These are phyloP conservation scores for Dendrocalamus latiflorus DNA, from an alignment of 202 grass and related monocot genomes.

Conservation along the genomic window DNA sequence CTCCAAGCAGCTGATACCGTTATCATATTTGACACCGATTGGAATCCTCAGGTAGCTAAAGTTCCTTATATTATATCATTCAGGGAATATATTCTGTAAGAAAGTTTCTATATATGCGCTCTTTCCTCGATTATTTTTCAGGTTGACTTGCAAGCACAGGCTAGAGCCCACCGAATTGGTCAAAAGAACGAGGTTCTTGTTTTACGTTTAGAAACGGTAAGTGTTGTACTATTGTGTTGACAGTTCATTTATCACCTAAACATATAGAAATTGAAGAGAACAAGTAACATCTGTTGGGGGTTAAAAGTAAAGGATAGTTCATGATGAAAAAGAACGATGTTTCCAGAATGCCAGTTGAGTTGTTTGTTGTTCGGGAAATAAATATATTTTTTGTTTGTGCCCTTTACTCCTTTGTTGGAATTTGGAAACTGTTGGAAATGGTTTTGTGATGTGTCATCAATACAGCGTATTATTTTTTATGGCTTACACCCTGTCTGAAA, in stretches of 20 bases:
- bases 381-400: neutral
- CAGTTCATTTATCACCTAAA: conserved; percentile 9
- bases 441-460: neutral
- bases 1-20: conserved; percentile 99
- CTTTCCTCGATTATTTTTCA: conserved; percentile 32
- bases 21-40: too few species aligned
- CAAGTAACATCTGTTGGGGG: neutral
- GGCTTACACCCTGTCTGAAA: neutral
- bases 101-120: too few species aligned
- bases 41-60: too few species aligned
- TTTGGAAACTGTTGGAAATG: neutral
- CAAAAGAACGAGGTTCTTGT: conserved; percentile 99
- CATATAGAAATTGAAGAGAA: neutral
- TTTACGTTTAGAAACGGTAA: conserved; percentile 93
- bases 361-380: neutral
- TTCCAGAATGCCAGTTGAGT: neutral
- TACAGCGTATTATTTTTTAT: neutral
- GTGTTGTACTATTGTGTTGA: conserved; percentile 30
- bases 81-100: too few species aligned
- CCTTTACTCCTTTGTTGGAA: neutral
- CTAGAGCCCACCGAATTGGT: conserved; percentile 96
- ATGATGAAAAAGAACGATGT: neutral
- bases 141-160: conserved; percentile 99
- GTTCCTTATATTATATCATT: too few species aligned
- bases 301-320: neutral